A percentile compares a stretch with the other conserved stretches of the same genome.
phyloP scores from a whole-genome alignment of 345 rosid genomes.

The Brassica juncea region DNA sequence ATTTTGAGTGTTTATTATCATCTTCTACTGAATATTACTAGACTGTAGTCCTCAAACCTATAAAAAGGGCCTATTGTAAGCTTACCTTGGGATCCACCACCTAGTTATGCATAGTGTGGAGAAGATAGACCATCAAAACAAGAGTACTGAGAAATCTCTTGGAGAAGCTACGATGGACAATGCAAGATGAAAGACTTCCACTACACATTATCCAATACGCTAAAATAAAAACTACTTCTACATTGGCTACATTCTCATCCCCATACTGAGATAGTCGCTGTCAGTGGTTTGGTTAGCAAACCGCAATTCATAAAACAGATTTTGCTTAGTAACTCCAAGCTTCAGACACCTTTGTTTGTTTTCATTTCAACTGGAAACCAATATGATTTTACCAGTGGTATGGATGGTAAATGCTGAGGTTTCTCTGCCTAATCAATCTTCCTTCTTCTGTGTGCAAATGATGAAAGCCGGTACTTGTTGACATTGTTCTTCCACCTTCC shows the following conservation, averaged over 20 bases:
- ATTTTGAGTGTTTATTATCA: background rate
- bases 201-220: background rate
- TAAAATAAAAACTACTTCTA: background rate
- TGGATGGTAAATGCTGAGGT: constrained; percentile 22
- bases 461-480: background rate
- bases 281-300: background rate
- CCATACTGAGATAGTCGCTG: background rate
- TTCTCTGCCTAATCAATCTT: constrained; percentile 7
- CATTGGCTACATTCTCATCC: background rate
- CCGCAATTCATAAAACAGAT: background rate
- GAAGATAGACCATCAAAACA: background rate
- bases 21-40: background rate
- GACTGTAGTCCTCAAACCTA: no score
- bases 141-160: background rate
- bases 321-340: background rate
- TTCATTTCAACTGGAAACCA: background rate
- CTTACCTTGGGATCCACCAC: background rate
- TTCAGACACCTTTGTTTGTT: constrained; percentile 18
- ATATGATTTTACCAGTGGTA: constrained; percentile 19
- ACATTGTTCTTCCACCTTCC: background rate
- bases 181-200: constrained; percentile 11
- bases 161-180: background rate
- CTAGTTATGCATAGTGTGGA: background rate
- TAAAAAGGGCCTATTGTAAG: no score
- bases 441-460: constrained; percentile 4